These are phyloP conservation scores for Silene noctiflora DNA, from an alignment of 179 eudicot genomes.

Conservation along the genomic window DNA sequence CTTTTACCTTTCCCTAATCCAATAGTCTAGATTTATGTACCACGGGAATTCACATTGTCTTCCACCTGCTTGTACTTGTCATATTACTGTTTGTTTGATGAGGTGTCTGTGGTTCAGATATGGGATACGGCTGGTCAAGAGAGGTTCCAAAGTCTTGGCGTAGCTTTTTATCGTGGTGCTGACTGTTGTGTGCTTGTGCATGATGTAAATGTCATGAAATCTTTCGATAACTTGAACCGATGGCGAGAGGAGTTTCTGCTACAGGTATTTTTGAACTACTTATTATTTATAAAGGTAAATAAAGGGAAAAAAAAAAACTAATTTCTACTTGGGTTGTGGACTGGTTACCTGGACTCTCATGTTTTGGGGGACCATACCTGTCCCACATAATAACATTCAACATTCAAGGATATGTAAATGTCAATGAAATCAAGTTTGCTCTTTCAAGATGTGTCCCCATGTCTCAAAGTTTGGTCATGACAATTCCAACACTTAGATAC, in stretches of 20 bases:
- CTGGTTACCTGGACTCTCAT: no score
- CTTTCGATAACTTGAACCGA: conserved; percentile 74
- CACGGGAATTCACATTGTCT: not conserved
- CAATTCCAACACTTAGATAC: no score
- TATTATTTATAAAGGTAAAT: no score
- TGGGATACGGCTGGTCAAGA: conserved; percentile 97
- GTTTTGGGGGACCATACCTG: no score
- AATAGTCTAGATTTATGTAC: not conserved
- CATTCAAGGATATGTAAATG: no score
- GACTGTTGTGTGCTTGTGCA: conserved; percentile 87
- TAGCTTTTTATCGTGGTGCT: conserved; percentile 90
- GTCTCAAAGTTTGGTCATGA: no score
- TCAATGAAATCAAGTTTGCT: no score
- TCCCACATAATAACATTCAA: no score
- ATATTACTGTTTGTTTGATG: conserved; percentile 11
- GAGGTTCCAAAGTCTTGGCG: conserved; percentile 87
- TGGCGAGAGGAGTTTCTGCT: conserved; percentile 87
- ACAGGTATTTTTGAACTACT: conserved; percentile 36
- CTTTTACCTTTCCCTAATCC: not conserved
- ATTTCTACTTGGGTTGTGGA: no score
- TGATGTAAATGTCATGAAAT: conserved; percentile 78
- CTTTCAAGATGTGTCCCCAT: no score
- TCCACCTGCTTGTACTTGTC: not conserved
- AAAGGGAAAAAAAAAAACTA: no score
- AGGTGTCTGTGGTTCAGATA: conserved; percentile 40